phyloP scores from a whole-genome alignment of 2,329 filamentous ascomycete genomes.

The Exophiala viscosa region DNA sequence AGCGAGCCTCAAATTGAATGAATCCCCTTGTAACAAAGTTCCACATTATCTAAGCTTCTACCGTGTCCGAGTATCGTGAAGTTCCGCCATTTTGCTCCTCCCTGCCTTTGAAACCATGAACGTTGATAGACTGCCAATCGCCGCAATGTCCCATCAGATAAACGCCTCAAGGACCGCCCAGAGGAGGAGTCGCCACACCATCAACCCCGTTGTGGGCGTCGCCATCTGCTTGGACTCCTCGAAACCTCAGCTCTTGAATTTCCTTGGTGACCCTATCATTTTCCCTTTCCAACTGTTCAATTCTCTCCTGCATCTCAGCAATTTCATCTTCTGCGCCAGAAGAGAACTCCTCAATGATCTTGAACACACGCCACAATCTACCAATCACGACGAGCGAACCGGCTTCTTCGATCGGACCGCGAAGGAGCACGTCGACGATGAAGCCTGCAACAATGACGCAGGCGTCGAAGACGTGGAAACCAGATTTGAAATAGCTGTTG shows the following conservation, averaged over 20 bases:
- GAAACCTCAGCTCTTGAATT: conserved; percentile 17
- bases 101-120: too few relatives aligned
- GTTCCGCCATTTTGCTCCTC: too few relatives aligned
- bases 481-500: conserved; percentile 53
- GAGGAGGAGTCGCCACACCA: too few relatives aligned
- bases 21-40: conserved; percentile 4
- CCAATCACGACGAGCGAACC: conserved; percentile 62
- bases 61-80: neutral
- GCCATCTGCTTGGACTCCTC: neutral
- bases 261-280: conserved; percentile 27
- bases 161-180: too few relatives aligned
- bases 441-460: conserved; percentile 61
- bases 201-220: too few relatives aligned
- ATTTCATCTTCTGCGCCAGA: conserved; percentile 61
- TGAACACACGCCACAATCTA: conserved; percentile 65
- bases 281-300: conserved; percentile 40
- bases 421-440: conserved; percentile 58
- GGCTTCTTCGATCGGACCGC: conserved; percentile 60
- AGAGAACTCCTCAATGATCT: conserved; percentile 66
- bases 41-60: neutral
- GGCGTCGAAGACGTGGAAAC: conserved; percentile 64
- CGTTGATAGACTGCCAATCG: too few relatives aligned
- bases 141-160: too few relatives aligned
- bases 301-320: conserved; percentile 52
- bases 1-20: conserved; percentile 19